Conservation (phyloP, 2,329 filamentous ascomycete genomes). For the Phoma sp. region DNA sequence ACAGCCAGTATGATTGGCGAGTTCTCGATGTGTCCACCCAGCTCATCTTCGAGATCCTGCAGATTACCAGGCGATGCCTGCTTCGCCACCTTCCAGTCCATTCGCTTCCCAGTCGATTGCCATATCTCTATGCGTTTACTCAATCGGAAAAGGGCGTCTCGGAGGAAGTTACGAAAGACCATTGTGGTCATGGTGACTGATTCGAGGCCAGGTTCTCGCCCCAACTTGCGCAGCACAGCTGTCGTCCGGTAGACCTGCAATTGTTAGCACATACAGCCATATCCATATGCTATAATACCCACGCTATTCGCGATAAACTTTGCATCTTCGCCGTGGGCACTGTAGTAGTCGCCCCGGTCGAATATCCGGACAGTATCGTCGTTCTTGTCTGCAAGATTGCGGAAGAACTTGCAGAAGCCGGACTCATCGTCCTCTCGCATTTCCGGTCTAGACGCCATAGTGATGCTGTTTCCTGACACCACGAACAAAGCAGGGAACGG, state of each 20-base stretch:
- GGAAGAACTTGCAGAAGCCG: slow-evolving; percentile 96
- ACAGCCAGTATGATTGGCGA: slow-evolving; percentile 95
- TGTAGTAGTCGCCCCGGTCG: slow-evolving; percentile 94
- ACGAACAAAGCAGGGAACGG: neutral
- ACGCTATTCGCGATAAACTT: slow-evolving; percentile 82
- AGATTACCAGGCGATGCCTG: slow-evolving; percentile 93
- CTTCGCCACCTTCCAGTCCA: slow-evolving; percentile 91
- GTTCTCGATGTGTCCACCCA: slow-evolving; percentile 84
- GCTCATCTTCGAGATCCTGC: slow-evolving; percentile 95
- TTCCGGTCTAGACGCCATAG: slow-evolving; percentile 64
- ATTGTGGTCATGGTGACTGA: slow-evolving; percentile 96
- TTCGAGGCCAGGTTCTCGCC: slow-evolving; percentile 81
- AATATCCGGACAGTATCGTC: slow-evolving; percentile 87
- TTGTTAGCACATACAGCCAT: neutral
- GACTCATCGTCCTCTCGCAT: slow-evolving; percentile 89
- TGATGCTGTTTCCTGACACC: neutral
- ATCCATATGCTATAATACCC: slow-evolving; percentile 29
- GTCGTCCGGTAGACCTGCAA: slow-evolving; percentile 92
- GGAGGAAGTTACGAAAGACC: slow-evolving; percentile 92
- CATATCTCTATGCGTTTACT: slow-evolving; percentile 93
- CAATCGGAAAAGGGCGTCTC: slow-evolving; percentile 90
- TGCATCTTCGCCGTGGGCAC: slow-evolving; percentile 87
- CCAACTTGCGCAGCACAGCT: slow-evolving; percentile 89
- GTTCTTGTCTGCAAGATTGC: slow-evolving; percentile 75
- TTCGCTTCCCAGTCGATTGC: slow-evolving; percentile 73